Base-by-base conservation (phyloP, 2,329 filamentous ascomycete species). In the Biscogniauxia sp. region DNA sequence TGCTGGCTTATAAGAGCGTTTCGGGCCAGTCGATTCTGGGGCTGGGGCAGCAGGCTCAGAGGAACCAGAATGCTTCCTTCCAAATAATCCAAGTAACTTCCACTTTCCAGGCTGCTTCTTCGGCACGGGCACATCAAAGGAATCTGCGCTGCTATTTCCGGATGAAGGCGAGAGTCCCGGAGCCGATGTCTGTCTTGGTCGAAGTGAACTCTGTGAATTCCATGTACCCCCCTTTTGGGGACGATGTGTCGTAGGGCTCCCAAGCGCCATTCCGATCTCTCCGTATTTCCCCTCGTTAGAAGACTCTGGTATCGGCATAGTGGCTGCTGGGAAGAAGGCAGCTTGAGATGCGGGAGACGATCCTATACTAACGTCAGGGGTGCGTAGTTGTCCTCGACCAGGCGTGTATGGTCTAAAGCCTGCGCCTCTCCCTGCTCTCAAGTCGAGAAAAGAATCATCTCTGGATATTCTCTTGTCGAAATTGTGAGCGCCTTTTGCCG, bases 231-330 rank as follows among this genome's bases (percentile, higher is more conserved):
- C 66, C 50, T 72, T 71, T 20, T 66, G 62, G 41, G 77, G 76
- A 17, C 76, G 73, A 49, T 78, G 77, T n/a, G 80, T 77, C 23
- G 90, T 77, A 23, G 90, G 90, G 69, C 89, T 92, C 32, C 89
- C 90, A 59, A 92, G 76, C 1, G 90, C 90, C 81, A 93, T 88
- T 9, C 90, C 90, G 63, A 93, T 92, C 66, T 78, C 80, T 17
- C 53, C 56, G 19, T 62, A 78, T 76, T 52, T 78, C 7, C 77
- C 75, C 2, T 79, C 78, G 28, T 70, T 73, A 56, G 78, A 67
- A 8, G 79, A 79, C 60, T 80, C 77, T 9, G 78, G 75, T n/a
- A 77, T 80, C 55, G 75, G 72, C 61, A 78, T 75, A 64, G 77
- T 74, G 20, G 76, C 69, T 23, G 57, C 60, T 20, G 75, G 72